Conservation (phyloP, 352 stramenopile species). For the Globisporangium abappressorium region DNA sequence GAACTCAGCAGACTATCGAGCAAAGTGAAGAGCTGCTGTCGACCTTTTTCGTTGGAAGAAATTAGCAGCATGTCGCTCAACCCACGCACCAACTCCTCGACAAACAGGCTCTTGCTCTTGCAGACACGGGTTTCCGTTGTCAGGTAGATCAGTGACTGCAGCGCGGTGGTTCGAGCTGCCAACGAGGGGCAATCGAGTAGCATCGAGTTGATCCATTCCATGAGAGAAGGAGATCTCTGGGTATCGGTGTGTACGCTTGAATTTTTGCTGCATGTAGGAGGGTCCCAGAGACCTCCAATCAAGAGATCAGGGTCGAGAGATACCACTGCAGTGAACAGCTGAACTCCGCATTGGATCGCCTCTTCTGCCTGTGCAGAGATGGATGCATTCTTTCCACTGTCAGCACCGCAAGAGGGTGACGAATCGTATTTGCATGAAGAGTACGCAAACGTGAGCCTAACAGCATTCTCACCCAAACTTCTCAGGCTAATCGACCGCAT, state of each 20-base stretch:
- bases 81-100: conserved; percentile 25
- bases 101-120: conserved; percentile 11
- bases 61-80: conserved; percentile 22
- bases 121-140: background rate
- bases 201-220: conserved; percentile 8
- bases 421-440: background rate
- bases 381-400: background rate
- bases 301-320: background rate
- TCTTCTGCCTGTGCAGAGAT: conserved; percentile 19
- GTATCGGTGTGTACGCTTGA: background rate
- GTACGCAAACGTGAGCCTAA: conserved; percentile 6
- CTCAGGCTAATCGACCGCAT: conserved; percentile 21
- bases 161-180: background rate
- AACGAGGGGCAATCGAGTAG: conserved; percentile 7
- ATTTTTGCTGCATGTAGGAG: background rate
- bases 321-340: conserved; percentile 9
- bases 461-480: background rate
- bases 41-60: background rate
- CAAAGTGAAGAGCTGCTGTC: conserved; percentile 10
- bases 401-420: background rate
- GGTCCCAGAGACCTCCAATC: background rate
- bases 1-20: conserved; percentile 5
- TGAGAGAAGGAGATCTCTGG: too few relatives aligned
- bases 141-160: conserved; percentile 1
- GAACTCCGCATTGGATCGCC: conserved; percentile 11